Evolutionary conservation across 2,329 filamentous ascomycete species (phyloP), one percentile per base, ranked within the genome.

Genomic region (Talaromyces sp.): DNA sequence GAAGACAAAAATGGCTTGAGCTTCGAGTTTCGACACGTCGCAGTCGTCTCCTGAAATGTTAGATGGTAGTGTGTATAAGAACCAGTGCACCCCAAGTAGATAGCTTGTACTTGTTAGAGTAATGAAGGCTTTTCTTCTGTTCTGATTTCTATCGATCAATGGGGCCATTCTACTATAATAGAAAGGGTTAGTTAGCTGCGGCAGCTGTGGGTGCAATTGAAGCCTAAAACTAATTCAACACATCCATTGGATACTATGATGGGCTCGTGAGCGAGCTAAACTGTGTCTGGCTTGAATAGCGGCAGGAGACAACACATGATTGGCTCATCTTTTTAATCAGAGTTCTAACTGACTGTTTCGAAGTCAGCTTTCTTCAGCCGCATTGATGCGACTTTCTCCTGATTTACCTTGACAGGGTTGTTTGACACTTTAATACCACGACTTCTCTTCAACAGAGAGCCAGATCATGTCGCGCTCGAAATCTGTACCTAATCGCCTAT

Each of bases 401-500:
- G 33, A 39, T 37, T 22, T 9, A 37, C n/a, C 22, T 7, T 13
- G 33, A 39, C 33, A 22, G 10, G n/a, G 8, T 22, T 3, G 31
- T 15, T 15, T 4, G 33, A 15, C 31, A 13, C 3, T 15, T 19
- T 19, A 35, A 22, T 37, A 37, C 5, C 31, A 22, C 33, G 33
- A 31, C 52, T n/a, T 15, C 19, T 3, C n/a, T 11, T 35, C 27
- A 7, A 4, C 13, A 4, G 4, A 37, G 9, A 7, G 1, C 4
- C 11, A 37, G n/a, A n/a, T 15, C n/a, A 56, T 37, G 11, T 15
- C 33, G n/a, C 1, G 1, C 7, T 33, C 33, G 2, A 56, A 13
- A 22, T 56, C 6, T 9, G 3, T 25, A 1, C 3, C 11, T 22
- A 9, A 3, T 56, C 11, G 33, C 11, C 0, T 86, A 19, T 59